phyloP scores from a whole-genome alignment of 768 basidiomycete species.

The Trametes cubensis region DNA sequence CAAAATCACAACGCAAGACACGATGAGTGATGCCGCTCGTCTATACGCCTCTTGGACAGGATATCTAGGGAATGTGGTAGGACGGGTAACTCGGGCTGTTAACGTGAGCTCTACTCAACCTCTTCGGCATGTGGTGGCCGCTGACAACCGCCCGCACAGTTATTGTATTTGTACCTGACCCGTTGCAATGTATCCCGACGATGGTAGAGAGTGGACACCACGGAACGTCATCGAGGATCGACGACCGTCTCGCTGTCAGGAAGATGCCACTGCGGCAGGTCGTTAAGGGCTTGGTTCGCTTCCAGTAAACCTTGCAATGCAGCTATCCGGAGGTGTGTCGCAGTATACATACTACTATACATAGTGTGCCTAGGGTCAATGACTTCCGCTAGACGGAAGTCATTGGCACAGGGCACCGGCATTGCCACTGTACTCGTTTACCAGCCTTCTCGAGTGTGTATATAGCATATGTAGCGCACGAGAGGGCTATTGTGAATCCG shows the following conservation, averaged over 20 bases:
- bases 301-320: background rate
- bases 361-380: too few species aligned
- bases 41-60: background rate
- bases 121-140: background rate
- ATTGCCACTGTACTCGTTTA: too few species aligned
- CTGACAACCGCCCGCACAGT: background rate
- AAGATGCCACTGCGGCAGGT: too few species aligned
- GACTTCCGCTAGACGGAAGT: too few species aligned
- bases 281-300: background rate
- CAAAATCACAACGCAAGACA: slow-evolving; percentile 12
- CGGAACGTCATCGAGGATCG: background rate
- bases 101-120: background rate
- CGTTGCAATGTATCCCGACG: background rate
- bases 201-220: background rate
- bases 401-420: too few species aligned
- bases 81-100: background rate
- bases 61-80: background rate
- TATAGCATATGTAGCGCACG: too few species aligned
- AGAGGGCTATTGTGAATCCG: too few species aligned
- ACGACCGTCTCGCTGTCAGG: too few species aligned
- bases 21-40: background rate
- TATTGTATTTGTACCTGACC: background rate
- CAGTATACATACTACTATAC: too few species aligned
- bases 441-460: too few species aligned
- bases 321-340: too few species aligned